Percentiles rank a stretch among this genome's conserved stretches.
These are phyloP conservation scores for Fusarium sp. DNA, from an alignment of 2,329 filamentous ascomycete species.

Conservation along the genomic window DNA sequence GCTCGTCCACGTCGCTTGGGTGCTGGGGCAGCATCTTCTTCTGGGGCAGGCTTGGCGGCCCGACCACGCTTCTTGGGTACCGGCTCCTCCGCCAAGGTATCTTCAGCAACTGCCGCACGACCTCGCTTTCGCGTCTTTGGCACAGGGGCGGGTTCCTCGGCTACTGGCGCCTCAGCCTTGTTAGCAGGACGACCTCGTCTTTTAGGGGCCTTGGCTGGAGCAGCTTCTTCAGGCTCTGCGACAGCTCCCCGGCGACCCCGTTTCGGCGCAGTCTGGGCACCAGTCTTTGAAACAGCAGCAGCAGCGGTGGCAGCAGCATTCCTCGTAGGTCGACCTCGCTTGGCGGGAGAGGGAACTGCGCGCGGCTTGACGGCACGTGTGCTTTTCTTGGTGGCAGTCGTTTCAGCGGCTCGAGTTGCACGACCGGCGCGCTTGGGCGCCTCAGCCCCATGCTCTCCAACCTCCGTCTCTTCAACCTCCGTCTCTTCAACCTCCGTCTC, in stretches of 20 bases:
- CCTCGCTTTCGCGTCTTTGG: constrained; percentile 41
- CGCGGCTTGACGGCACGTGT: constrained; percentile 29
- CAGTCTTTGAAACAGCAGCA: constrained; percentile 14
- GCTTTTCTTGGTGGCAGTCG: constrained; percentile 18
- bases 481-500: neutral
- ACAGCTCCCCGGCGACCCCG: constrained; percentile 31
- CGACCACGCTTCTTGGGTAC: constrained; percentile 36
- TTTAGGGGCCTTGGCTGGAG: constrained; percentile 26
- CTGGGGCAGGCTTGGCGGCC: constrained; percentile 13
- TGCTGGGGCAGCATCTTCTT: constrained; percentile 15
- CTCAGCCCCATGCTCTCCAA: constrained; percentile 5
- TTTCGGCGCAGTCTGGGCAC: constrained; percentile 18
- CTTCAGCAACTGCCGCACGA: constrained; percentile 19
- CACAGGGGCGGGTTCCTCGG: constrained; percentile 10
- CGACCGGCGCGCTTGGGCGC: constrained; percentile 12
- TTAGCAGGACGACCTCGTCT: constrained; percentile 43
- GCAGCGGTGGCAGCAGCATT: constrained; percentile 20
- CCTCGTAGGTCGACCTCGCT: constrained; percentile 39
- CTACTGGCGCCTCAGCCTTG: constrained; percentile 12
- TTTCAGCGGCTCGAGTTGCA: constrained; percentile 1
- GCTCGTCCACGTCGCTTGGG: constrained; percentile 23
- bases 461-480: neutral
- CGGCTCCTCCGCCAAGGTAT: constrained; percentile 10
- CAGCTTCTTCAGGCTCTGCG: constrained; percentile 10
- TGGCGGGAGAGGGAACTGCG: constrained; percentile 41